Percentiles rank a stretch among this genome's conserved stretches.
Evolutionary conservation across 1,284 basidiomycete species (phyloP).

Genomic region (Fomitopsis pinicola): DNA sequence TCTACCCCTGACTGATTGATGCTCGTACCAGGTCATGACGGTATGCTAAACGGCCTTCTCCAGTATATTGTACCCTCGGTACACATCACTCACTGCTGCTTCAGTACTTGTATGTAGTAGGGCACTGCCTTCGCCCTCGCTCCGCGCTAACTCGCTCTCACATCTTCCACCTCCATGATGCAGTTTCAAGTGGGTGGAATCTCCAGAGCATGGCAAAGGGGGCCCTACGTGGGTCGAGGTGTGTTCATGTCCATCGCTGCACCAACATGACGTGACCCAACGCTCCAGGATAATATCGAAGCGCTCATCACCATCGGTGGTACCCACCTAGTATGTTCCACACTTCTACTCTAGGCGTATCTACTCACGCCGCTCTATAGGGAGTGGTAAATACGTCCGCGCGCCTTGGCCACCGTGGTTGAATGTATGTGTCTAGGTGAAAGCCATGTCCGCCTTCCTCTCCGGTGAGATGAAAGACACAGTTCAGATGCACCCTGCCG

Average conservation of each 20-base stretch:
- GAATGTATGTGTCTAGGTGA: constrained; percentile 47
- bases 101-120: constrained; percentile 60
- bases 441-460: constrained; percentile 94
- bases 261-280: neutral
- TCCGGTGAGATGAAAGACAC: constrained; percentile 96
- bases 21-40: constrained; percentile 40
- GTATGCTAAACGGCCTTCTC: constrained; percentile 31
- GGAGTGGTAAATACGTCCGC: constrained; percentile 55
- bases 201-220: constrained; percentile 78
- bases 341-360: constrained; percentile 1
- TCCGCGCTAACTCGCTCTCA: neutral
- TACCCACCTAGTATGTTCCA: constrained; percentile 67
- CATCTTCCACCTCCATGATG: neutral
- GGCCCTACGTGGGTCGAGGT: constrained; percentile 93
- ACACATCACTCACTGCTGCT: neutral
- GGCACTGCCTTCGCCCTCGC: neutral
- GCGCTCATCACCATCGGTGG: constrained; percentile 84
- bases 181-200: constrained; percentile 97
- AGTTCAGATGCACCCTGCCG: constrained; percentile 86
- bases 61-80: neutral
- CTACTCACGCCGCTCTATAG: constrained; percentile 18
- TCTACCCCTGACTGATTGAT: neutral
- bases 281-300: constrained; percentile 68
- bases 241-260: neutral
- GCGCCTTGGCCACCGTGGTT: neutral